A percentile compares a stretch with the other conserved stretches of the same genome.
Conservation (phyloP, 2,329 filamentous ascomycete genomes). For the Ophiognomonia clavigignenti-juglandacearum region DNA sequence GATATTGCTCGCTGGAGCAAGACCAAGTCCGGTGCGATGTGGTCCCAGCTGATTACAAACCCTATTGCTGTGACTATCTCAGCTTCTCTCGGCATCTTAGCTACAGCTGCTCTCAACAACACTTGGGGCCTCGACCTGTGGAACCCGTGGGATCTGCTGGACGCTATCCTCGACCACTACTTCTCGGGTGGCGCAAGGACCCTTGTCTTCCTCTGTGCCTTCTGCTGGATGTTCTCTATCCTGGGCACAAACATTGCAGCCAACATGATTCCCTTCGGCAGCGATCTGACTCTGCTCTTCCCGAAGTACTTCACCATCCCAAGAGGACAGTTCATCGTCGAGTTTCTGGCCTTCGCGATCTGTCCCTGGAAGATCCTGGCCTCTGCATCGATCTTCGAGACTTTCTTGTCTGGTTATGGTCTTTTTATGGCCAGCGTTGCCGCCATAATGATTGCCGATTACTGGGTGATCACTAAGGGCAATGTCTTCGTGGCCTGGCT, state of each 20-base stretch:
- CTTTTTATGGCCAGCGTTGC: conserved; percentile 20
- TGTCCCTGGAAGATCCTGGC: conserved; percentile 22
- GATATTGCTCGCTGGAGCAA: conserved; percentile 38
- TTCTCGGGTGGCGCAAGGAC: conserved; percentile 15
- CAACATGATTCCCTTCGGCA: conserved; percentile 34
- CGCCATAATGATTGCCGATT: conserved; percentile 18
- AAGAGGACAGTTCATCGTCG: conserved; percentile 23
- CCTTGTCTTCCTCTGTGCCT: conserved; percentile 19
- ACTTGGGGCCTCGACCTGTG: conserved; percentile 28
- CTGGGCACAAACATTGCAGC: conserved; percentile 22
- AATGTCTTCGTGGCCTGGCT: conserved; percentile 29
- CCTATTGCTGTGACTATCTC: conserved; percentile 36
- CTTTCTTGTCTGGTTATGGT: conserved; percentile 19
- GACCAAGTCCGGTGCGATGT: conserved; percentile 33
- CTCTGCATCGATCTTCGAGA: conserved; percentile 18
- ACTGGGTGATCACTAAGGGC: conserved; percentile 30
- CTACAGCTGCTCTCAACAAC: conserved; percentile 38
- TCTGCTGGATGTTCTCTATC: conserved; percentile 18
- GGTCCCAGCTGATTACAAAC: conserved; percentile 35
- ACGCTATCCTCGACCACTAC: conserved; percentile 20
- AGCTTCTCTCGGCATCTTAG: conserved; percentile 37
- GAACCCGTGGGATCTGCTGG: conserved; percentile 22
- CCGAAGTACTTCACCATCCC: conserved; percentile 33
- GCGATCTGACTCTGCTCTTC: conserved; percentile 29
- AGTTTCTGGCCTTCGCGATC: conserved; percentile 18